Conservation (phyloP, 148 eudicot genomes). For the Vaccinium corymbosum region DNA sequence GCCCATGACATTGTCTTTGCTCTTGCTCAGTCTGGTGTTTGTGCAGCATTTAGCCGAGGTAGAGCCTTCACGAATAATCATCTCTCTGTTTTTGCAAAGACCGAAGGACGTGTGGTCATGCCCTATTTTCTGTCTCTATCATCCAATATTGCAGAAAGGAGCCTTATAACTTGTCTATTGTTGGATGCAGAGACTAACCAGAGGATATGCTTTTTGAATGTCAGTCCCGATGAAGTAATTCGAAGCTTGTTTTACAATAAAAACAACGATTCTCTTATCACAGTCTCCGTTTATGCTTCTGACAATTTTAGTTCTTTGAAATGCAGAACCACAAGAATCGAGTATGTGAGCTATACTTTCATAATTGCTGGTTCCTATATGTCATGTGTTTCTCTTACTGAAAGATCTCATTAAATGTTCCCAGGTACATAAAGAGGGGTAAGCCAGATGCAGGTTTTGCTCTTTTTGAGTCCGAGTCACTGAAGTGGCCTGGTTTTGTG, state of each 20-base stretch:
- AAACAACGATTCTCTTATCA: constrained; percentile 92
- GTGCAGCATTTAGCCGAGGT: constrained; percentile 99
- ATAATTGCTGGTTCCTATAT: not conserved
- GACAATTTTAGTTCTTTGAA: constrained; percentile 93
- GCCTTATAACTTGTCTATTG: constrained; percentile 2
- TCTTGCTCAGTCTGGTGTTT: constrained; percentile 91
- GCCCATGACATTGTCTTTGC: constrained; percentile 96
- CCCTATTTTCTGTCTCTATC: not conserved
- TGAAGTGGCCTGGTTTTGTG: constrained; percentile 99
- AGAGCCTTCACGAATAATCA: not conserved
- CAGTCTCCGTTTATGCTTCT: constrained; percentile 94
- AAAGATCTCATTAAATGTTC: not conserved
- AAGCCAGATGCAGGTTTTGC: constrained; percentile 96
- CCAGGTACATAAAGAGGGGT: constrained; percentile 85
- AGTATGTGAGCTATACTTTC: constrained; percentile 41
- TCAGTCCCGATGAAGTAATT: constrained; percentile 87
- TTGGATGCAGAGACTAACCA: constrained; percentile 77
- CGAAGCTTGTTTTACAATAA: constrained; percentile 97
- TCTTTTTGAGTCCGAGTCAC: constrained; percentile 90
- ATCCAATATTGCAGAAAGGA: not conserved
- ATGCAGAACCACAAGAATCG: constrained; percentile 94
- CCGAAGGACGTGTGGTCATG: not conserved
- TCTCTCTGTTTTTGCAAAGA: not conserved
- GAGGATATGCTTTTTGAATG: constrained; percentile 90
- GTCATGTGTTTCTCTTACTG: not conserved